Evolutionary conservation across 139 green algal species (phyloP).

Genomic region (Chlorella sp.): DNA sequence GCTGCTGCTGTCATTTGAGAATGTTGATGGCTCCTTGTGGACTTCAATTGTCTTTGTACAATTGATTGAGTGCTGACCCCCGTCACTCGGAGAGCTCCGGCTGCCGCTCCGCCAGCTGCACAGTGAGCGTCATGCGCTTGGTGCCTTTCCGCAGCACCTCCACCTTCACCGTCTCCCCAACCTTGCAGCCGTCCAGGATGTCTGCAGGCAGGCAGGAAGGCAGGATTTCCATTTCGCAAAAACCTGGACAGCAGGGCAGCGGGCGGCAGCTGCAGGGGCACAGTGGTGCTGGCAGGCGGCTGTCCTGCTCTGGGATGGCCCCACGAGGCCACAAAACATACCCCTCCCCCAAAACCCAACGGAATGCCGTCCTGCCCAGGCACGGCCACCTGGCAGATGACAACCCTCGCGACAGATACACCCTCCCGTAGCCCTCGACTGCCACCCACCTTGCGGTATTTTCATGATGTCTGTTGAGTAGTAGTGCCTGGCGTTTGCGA

Average conservation of each 20-base stretch:
- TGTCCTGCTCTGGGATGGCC: neutral
- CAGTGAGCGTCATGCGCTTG: constrained; percentile 22
- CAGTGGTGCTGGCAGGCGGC: neutral
- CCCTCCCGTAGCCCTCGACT: neutral
- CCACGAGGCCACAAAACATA: too few relatives aligned
- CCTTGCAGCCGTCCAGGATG: constrained; percentile 65
- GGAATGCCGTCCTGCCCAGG: neutral
- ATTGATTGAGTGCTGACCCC: too few relatives aligned
- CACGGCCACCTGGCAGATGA: too few relatives aligned
- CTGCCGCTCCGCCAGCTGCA: constrained; percentile 50
- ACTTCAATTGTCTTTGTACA: too few relatives aligned
- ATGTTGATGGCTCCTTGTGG: too few relatives aligned
- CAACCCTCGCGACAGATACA: neutral
- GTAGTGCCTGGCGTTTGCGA: constrained; percentile 18
- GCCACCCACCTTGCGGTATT: constrained; percentile 48
- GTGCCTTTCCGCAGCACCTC: constrained; percentile 47
- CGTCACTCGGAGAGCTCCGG: constrained; percentile 28
- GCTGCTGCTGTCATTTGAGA: too few relatives aligned
- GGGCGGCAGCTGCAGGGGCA: neutral
- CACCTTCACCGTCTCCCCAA: constrained; percentile 53
- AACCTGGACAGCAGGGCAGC: too few relatives aligned
- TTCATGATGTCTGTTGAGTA: constrained; percentile 57
- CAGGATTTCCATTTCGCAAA: neutral
- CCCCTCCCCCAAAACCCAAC: too few relatives aligned
- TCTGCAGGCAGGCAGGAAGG: neutral